Conservation (phyloP, 306 rosid genomes). For the Vachellia collinsii region DNA sequence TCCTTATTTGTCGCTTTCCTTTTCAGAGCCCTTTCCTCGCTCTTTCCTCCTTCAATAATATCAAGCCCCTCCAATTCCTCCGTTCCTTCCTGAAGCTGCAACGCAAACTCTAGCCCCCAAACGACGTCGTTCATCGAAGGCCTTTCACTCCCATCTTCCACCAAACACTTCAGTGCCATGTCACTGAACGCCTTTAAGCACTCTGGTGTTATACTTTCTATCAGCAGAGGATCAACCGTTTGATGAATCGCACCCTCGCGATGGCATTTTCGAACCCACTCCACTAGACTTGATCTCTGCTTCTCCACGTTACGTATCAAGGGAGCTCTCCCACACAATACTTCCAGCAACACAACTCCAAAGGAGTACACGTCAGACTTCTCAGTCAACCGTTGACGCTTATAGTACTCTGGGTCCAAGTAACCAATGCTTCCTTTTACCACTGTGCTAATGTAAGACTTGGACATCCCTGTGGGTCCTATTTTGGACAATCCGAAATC, state of each 20-base stretch:
- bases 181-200: too few relatives aligned
- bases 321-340: slow-evolving; percentile 28
- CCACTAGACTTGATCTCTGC: too few relatives aligned
- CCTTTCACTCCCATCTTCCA: background rate
- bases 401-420: slow-evolving; percentile 8
- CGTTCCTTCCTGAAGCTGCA: background rate
- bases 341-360: too few relatives aligned
- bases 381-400: slow-evolving; percentile 16
- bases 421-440: slow-evolving; percentile 1
- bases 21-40: background rate
- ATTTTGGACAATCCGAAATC: slow-evolving; percentile 10
- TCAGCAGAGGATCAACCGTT: too few relatives aligned
- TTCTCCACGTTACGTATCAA: too few relatives aligned
- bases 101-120: background rate
- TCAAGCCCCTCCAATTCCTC: background rate
- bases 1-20: background rate
- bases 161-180: background rate
- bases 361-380: too few relatives aligned
- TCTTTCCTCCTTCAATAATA: background rate
- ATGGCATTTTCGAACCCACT: too few relatives aligned
- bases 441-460: background rate
- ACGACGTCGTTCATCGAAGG: slow-evolving; percentile 9
- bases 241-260: too few relatives aligned
- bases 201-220: too few relatives aligned
- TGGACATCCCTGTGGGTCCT: slow-evolving; percentile 15